Conservation (phyloP, 768 basidiomycete genomes). For the Peribolospora kevripleyi region DNA sequence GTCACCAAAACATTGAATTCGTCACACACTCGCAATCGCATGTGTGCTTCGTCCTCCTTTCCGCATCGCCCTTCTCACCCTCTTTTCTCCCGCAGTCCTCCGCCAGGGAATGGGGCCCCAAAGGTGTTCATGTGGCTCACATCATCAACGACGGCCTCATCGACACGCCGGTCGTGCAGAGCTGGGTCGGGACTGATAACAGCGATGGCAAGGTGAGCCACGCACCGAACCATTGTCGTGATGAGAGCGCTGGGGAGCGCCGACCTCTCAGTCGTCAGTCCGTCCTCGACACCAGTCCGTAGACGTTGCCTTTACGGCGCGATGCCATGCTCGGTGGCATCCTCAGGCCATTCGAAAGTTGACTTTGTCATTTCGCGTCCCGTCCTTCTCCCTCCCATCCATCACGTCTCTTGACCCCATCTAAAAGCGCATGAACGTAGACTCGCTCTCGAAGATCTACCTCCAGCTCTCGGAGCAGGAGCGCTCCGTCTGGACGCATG, state of each 20-base stretch:
- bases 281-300: too few relatives aligned
- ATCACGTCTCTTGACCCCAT: not conserved
- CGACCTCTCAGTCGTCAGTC: too few relatives aligned
- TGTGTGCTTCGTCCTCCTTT: not conserved
- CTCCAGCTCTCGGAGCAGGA: slow-evolving; percentile 9
- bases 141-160: slow-evolving; percentile 14
- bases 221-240: too few relatives aligned
- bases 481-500: slow-evolving; percentile 10
- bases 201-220: too few relatives aligned
- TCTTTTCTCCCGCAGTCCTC: slow-evolving; percentile 6
- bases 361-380: not conserved
- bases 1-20: too few relatives aligned
- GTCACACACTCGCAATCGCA: too few relatives aligned
- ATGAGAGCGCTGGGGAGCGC: too few relatives aligned
- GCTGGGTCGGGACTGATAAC: not conserved
- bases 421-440: slow-evolving; percentile 6
- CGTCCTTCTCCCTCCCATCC: not conserved
- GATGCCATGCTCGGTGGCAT: too few relatives aligned
- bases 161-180: slow-evolving; percentile 1
- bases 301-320: too few relatives aligned
- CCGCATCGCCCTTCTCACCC: slow-evolving; percentile 3
- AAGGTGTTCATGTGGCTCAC: slow-evolving; percentile 14
- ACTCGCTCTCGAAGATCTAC: slow-evolving; percentile 2
- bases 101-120: slow-evolving; percentile 13
- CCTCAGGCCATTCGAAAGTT: not conserved